Conservation (phyloP, 1,284 basidiomycete species). For the Sanghuangporus weigelae region DNA sequence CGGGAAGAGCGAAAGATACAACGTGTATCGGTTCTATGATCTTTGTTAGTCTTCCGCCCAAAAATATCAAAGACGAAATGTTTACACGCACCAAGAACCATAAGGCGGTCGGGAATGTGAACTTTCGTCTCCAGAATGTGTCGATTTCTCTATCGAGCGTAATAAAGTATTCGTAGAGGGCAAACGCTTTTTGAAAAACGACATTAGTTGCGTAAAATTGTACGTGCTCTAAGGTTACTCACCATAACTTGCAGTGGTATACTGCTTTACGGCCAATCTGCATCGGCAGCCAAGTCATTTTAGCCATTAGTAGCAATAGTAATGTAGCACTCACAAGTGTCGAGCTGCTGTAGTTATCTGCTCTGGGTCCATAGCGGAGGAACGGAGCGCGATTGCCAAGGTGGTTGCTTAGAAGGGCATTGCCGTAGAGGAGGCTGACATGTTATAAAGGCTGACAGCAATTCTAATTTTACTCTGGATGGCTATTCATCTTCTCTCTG, state of each 20-base stretch:
- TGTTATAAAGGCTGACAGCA: neutral
- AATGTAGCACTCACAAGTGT: neutral
- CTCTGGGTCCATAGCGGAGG: neutral
- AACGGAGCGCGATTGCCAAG: neutral
- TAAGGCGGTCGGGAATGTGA: slow-evolving; percentile 10
- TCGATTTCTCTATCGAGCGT: slow-evolving; percentile 14
- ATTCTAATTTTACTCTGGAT: neutral
- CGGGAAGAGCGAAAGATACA: slow-evolving; percentile 6
- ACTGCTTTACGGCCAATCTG: slow-evolving; percentile 8
- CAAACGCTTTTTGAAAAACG: neutral
- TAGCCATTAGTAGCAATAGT: neutral
- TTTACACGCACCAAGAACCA: slow-evolving; percentile 12
- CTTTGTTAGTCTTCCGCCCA: neutral
- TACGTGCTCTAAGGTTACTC: neutral
- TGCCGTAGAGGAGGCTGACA: too few relatives aligned
- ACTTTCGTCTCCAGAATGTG: slow-evolving; percentile 13
- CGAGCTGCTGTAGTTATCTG: neutral
- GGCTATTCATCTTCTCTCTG: neutral
- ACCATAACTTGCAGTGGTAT: slow-evolving; percentile 9
- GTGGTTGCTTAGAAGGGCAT: too few relatives aligned
- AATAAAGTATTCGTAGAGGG: slow-evolving; percentile 16
- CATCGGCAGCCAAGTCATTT: neutral
- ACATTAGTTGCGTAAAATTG: neutral
- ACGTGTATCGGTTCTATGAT: slow-evolving; percentile 11
- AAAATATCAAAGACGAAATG: neutral